These are phyloP conservation scores for Mycena rosella DNA, from an alignment of 768 basidiomycete genomes.

Conservation along the genomic window DNA sequence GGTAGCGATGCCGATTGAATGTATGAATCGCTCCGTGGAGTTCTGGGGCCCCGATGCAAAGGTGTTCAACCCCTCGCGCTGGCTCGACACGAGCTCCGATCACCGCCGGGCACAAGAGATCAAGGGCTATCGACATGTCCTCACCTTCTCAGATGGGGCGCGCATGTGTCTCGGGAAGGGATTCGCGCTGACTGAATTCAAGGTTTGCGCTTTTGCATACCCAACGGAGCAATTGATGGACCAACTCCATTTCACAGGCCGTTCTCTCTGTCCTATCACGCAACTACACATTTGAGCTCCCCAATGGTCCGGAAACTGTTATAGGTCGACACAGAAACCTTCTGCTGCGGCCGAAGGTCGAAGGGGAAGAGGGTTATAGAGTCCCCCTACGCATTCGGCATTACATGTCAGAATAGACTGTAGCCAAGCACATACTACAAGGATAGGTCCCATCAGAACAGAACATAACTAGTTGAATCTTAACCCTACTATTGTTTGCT, in stretches of 20 bases:
- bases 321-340: conserved; percentile 49
- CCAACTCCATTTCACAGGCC: too few species aligned
- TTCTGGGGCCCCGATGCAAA: conserved; percentile 61
- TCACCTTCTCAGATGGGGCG: conserved; percentile 53
- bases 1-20: conserved; percentile 51
- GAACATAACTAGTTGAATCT: too few species aligned
- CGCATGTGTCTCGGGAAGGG: conserved; percentile 50
- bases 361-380: conserved; percentile 44
- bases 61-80: conserved; percentile 58
- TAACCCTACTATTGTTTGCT: too few species aligned
- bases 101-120: conserved; percentile 43
- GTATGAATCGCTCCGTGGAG: conserved; percentile 53
- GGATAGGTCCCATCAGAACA: too few species aligned
- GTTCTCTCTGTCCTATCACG: conserved; percentile 55
- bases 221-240: too few species aligned
- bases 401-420: neutral
- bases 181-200: neutral
- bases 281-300: conserved; percentile 55
- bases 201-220: too few species aligned
- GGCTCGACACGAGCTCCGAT: conserved; percentile 33
- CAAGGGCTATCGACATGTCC: conserved; percentile 50
- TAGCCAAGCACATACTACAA: too few species aligned
- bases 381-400: conserved; percentile 47
- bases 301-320: conserved; percentile 48
- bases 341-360: conserved; percentile 50